Percentiles rank a stretch among this genome's conserved stretches.
phyloP scores from a whole-genome alignment of 495 filamentous ascomycete species.

The Penicillium coffeae region DNA sequence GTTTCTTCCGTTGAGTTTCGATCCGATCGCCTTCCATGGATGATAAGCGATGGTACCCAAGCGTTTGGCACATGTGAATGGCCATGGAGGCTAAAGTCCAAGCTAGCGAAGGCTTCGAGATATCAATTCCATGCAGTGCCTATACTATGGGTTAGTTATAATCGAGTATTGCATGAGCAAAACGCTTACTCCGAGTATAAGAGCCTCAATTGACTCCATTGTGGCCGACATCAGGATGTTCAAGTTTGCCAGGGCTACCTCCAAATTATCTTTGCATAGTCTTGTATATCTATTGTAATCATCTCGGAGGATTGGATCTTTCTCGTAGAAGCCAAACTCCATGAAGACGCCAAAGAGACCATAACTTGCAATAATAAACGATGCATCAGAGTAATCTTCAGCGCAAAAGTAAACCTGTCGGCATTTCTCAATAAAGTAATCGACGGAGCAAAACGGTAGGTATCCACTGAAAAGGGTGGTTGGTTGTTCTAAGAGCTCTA shows the following conservation, averaged over 20 bases:
- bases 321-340: constrained; percentile 38
- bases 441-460: constrained; percentile 41
- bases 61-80: constrained; percentile 55
- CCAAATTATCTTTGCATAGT: constrained; percentile 55
- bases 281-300: constrained; percentile 37
- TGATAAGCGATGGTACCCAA: constrained; percentile 59
- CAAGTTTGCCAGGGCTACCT: constrained; percentile 54
- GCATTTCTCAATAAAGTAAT: constrained; percentile 56
- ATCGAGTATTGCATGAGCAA: not conserved
- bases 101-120: constrained; percentile 60
- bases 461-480: constrained; percentile 25
- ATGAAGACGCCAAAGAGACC: constrained; percentile 55
- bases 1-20: constrained; percentile 31
- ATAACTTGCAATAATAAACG: constrained; percentile 54
- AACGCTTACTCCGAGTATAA: constrained; percentile 52
- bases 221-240: constrained; percentile 55
- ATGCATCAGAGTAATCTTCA: constrained; percentile 52
- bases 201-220: constrained; percentile 55
- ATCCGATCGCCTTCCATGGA: constrained; percentile 45
- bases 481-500: constrained; percentile 16
- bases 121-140: constrained; percentile 57
- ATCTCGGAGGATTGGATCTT: constrained; percentile 22
- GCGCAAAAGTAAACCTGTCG: constrained; percentile 57
- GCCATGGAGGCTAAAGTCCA: constrained; percentile 58
- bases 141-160: constrained; percentile 8